Evolutionary conservation across 345 rosid genomes (phyloP).

Genomic region (Moricandia arvensis): DNA sequence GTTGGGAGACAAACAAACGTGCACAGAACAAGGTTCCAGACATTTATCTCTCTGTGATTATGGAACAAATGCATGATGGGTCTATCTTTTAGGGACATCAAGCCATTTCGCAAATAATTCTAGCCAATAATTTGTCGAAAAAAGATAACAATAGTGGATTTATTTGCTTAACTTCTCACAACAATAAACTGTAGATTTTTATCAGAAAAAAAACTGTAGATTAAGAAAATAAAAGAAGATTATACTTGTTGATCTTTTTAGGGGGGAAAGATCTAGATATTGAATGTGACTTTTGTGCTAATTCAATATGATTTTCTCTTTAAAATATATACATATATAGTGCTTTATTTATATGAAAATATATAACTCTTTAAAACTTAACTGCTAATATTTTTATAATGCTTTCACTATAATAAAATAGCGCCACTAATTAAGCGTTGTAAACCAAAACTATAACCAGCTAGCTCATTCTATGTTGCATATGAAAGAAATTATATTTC

Average conservation of each 20-base stretch:
- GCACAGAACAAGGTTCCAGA: constrained; percentile 18
- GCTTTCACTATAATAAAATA: not conserved
- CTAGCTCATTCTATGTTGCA: not conserved
- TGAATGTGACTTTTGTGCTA: not conserved
- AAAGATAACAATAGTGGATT: not conserved
- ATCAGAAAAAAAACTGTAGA: not conserved
- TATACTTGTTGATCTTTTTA: not conserved
- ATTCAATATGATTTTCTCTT: not conserved
- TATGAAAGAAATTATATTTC: not conserved
- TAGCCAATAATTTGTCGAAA: not conserved
- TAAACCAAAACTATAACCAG: not conserved
- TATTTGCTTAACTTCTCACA: not conserved
- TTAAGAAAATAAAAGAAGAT: not conserved
- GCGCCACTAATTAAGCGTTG: not conserved
- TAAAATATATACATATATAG: not conserved
- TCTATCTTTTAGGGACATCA: not conserved
- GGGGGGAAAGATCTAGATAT: not conserved
- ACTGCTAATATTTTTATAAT: too few species aligned
- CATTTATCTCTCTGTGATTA: not conserved
- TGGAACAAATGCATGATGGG: constrained; percentile 18
- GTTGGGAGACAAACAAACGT: constrained; percentile 28
- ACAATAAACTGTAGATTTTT: not conserved
- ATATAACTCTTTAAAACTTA: not conserved
- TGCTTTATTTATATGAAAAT: not conserved
- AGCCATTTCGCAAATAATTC: not conserved